Base-by-base conservation (phyloP, 1,284 basidiomycete species). In the Earliella scabrosa region DNA sequence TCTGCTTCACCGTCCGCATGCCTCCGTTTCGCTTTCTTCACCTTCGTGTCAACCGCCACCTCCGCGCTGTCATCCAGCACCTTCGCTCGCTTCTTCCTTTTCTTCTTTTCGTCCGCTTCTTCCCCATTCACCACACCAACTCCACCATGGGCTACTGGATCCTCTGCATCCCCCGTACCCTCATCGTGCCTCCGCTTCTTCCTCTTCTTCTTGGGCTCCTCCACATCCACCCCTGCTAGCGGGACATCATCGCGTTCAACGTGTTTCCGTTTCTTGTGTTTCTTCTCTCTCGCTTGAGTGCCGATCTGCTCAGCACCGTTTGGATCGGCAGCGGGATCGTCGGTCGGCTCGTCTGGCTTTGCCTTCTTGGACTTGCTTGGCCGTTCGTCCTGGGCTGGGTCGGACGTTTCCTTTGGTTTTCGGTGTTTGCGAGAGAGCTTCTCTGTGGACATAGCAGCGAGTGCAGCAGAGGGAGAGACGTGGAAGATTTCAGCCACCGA, bases 81-180 rank as follows among this genome's bases (percentile, higher is more conserved):
- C 26, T 41, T 47, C 48, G 60, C 56, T 45, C 56, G 53, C 44
- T 63, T 54, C 21, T 67, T 64, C 40, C 49, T 52, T 46, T 61
- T 66, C 47, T 66, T 61, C 47, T 67, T 52, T 52, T 51, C 40
- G 16, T n/a, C 40, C 36, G 32, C 40, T 60, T 55, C 59, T 65
- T 68, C 52, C 50, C 52, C 54, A 52, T 55, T 47, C 57, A 44
- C 39, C 54, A 63, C 45, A 2, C 23, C 35, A 21, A 50, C 50
- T 36, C 26, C 26, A 35, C 36, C 35, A 16, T 45, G 14, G 18
- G 13, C 49, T 11, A 16, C 45, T 3, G 54, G 54, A 14, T 47
- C 50, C 32, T 60, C 58, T 58, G 55, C 54, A 50, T 56, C 61
- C 52, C 63, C 44, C 4, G 39, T 45, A n/a, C 54, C 40, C 35